Conservation (phyloP, 352 stramenopile species). For the Hyphochytrium catenoides region DNA sequence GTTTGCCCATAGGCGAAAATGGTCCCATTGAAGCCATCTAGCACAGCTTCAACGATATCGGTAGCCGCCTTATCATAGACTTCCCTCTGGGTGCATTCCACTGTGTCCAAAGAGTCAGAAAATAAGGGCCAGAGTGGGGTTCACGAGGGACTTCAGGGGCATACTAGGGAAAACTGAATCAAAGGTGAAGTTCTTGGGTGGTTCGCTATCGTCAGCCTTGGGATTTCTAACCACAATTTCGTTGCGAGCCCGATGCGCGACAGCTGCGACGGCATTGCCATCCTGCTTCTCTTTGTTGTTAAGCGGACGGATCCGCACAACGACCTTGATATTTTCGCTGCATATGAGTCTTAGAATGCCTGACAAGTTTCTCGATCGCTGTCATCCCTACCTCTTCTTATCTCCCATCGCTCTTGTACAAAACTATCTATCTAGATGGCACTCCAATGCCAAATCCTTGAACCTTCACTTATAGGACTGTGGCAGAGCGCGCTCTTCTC, state of each 20-base stretch:
- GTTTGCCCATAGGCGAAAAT: constrained; percentile 90
- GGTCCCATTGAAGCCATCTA: constrained; percentile 86
- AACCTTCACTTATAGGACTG: no score
- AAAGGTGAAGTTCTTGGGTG: constrained; percentile 81
- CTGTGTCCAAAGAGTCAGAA: no score
- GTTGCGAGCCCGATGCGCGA: constrained; percentile 38
- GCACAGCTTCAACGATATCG: constrained; percentile 69
- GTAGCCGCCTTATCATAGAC: constrained; percentile 72
- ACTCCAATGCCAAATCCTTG: no score
- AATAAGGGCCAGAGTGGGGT: constrained; percentile 1
- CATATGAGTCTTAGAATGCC: no score
- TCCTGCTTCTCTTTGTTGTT: constrained; percentile 75
- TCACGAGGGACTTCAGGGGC: constrained; percentile 3
- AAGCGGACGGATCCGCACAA: constrained; percentile 74
- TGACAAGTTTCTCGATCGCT: no score
- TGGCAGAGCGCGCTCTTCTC: no score
- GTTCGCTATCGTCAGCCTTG: constrained; percentile 33
- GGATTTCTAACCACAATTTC: constrained; percentile 64
- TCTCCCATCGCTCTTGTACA: no score
- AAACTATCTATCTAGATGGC: no score
- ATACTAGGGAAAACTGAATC: constrained; percentile 71
- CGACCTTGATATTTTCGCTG: constrained; percentile 70
- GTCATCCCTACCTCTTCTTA: no score
- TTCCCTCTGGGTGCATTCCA: constrained; percentile 46
- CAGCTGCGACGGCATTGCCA: constrained; percentile 41